Percentiles rank a stretch among this genome's conserved stretches.
These are phyloP conservation scores for Aspergillus chevalieri DNA, from an alignment of 2,329 filamentous ascomycete genomes.

Conservation along the genomic window DNA sequence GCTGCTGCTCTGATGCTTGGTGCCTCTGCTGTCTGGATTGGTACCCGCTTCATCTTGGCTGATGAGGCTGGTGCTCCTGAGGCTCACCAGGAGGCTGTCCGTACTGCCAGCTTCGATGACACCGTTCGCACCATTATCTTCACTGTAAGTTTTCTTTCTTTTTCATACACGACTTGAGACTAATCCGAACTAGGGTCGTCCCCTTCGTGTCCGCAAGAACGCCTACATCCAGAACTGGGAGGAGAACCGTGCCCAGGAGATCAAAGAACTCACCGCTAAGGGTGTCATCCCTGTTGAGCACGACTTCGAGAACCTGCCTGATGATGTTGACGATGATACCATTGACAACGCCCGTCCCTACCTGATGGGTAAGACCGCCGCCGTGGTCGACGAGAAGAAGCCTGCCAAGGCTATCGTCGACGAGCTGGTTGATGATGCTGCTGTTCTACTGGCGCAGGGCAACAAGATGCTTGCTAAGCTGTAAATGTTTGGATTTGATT, in stretches of 20 bases:
- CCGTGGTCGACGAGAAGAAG: slow-evolving; percentile 90
- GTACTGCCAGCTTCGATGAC: slow-evolving; percentile 87
- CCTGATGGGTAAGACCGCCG: slow-evolving; percentile 95
- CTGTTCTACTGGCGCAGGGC: slow-evolving; percentile 62
- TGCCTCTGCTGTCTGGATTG: slow-evolving; percentile 89
- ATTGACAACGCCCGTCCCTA: slow-evolving; percentile 88
- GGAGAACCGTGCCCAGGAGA: slow-evolving; percentile 79
- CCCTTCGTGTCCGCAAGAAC: slow-evolving; percentile 88
- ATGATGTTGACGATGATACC: slow-evolving; percentile 70
- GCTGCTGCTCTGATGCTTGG: slow-evolving; percentile 90
- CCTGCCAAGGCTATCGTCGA: slow-evolving; percentile 86
- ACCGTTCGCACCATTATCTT: slow-evolving; percentile 98
- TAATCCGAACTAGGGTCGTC: slow-evolving; percentile 57
- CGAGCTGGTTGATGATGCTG: slow-evolving; percentile 82
- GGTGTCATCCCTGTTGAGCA: slow-evolving; percentile 90
- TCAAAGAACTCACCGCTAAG: slow-evolving; percentile 84
- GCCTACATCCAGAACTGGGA: slow-evolving; percentile 95
- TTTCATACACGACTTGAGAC: neutral
- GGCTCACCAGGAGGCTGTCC: slow-evolving; percentile 91
- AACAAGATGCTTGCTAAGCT: slow-evolving; percentile 64
- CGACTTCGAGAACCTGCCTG: slow-evolving; percentile 77
- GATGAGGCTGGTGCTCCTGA: slow-evolving; percentile 92
- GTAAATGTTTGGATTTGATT: slow-evolving; percentile 41
- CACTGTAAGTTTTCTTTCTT: slow-evolving; percentile 48
- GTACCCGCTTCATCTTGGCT: slow-evolving; percentile 87